Conservation (phyloP, 768 basidiomycete species). For the Mycena olivaceomarginata region DNA sequence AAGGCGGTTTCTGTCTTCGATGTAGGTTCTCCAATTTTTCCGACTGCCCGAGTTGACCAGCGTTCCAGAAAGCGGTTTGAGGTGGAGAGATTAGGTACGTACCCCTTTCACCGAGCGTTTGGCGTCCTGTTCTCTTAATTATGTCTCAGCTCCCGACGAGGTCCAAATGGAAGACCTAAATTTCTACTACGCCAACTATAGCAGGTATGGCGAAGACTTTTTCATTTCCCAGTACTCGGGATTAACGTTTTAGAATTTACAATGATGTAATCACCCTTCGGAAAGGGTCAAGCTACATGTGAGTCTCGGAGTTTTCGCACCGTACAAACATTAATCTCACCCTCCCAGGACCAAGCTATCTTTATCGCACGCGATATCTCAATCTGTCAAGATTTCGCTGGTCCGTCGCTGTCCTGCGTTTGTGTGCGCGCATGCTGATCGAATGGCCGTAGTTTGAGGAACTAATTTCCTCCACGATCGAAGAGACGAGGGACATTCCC, state of each 20-base stretch:
- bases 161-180: conserved; percentile 98
- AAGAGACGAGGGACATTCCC: conserved; percentile 97
- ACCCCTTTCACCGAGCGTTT: conserved; percentile 14
- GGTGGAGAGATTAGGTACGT: conserved; percentile 87
- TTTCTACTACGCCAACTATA: conserved; percentile 98
- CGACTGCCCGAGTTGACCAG: conserved; percentile 37
- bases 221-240: conserved; percentile 18
- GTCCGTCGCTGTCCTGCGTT: conserved; percentile 58
- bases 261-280: conserved; percentile 98
- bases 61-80: conserved; percentile 91
- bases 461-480: conserved; percentile 93
- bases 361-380: conserved; percentile 94
- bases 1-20: conserved; percentile 90
- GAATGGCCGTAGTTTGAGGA: conserved; percentile 84
- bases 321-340: conserved; percentile 5
- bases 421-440: not conserved
- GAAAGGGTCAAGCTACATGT: conserved; percentile 98
- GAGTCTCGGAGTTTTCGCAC: conserved; percentile 51
- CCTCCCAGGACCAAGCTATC: conserved; percentile 92
- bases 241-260: conserved; percentile 79
- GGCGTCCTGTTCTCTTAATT: conserved; percentile 28
- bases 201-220: conserved; percentile 73
- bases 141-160: conserved; percentile 81
- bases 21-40: conserved; percentile 72
- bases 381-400: conserved; percentile 97